Base-by-base conservation (phyloP, 2,329 filamentous ascomycete species). In the Colletotrichum sp. region DNA sequence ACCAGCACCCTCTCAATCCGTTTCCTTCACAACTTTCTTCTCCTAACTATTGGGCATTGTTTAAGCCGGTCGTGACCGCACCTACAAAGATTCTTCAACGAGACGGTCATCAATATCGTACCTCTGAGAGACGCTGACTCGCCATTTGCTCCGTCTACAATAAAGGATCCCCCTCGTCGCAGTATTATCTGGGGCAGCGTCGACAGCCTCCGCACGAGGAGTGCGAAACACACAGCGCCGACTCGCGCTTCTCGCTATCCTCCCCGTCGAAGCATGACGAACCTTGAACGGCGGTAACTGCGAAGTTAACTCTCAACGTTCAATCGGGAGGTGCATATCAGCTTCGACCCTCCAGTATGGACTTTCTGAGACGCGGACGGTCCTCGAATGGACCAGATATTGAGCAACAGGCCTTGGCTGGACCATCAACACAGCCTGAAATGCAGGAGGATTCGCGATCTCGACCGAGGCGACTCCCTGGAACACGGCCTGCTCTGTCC, bases 331-430 rank as follows among this genome's bases (percentile, higher is more conserved):
- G 5, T 39, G 12, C 32, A 59, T 24, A 18, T 21, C 24, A 43
- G 26, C 26, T 36, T 32, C 26, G 16, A 18, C 16, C 26, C 34
- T 30, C 36, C 65, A n/a, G 7, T 24, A 77, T 77, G 76, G 65
- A 77, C 24, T 77, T 77, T 26, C 52, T 72, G 39, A 65, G 73
- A 10, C 67, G 76, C 24, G 73, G 67, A 39, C 67, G 73, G 28
- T 48, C 24, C 26, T 69, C 65, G 15, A 43, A 66, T 21, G 57
- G 61, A 18, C 28, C 34, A 16, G 73, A 70, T 24, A 59, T 70
- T 10, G 76, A 77, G 60, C 76, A 76, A 60, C 73, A 75, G 67
- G 63, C 48, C 18, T 34, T 65, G 57, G 72, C 72, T 21, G 68
- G 63, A 39, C 43, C 68, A 63, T 68, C 72, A 21, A 39, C 66